Base-by-base conservation (phyloP, 2,329 filamentous ascomycete species). In the Reticulascus tulasneorum region DNA sequence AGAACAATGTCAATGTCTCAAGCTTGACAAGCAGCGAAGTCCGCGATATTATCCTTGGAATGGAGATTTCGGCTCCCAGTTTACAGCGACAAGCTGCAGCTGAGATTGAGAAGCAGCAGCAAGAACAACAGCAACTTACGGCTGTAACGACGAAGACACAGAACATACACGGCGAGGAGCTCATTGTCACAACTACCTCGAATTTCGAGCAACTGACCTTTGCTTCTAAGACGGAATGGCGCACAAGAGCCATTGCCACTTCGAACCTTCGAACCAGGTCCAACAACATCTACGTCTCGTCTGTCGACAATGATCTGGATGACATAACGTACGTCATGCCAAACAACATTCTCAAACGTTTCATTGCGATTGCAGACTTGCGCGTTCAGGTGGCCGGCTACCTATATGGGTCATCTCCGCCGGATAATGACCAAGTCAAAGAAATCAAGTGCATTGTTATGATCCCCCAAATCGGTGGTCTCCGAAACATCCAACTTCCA, bases 1-100 rank as follows among this genome's bases (percentile, higher is more conserved):
- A 98, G 77, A 98, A 98, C 72, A 98, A 97, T 51, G 93, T 98
- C 69, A 98, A 98, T 53, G 91, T 93, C 10, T 94, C 94, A 12
- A 95, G 89, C 60, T 73, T 98, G 64, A 98, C 93, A 2, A 95
- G 82, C 58, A 95, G 86, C 53, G 93, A 98, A 77, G 93, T 98
- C 33, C 83, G 93, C 52, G 93, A 98, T 56, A 97, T 98, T 53
- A 98, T 98, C 52, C 67, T 98, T 46, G 93, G 93, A 75, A 98
- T 98, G 94, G 94, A 98, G 60, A 98, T 98, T 40, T 95, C 88
- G 41, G 94, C 93, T 19, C 93, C 93, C 17, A 97, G 91, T 2
- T 85, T 98, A 82, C 93, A 98, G 67, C 83, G 94, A 56, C 94
- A 98, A 64, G 93, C 97, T 64, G 93, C 93, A 13, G 91, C 93